Evolutionary conservation across 306 rosid species (phyloP).

Genomic region (Abrus precatorius): DNA sequence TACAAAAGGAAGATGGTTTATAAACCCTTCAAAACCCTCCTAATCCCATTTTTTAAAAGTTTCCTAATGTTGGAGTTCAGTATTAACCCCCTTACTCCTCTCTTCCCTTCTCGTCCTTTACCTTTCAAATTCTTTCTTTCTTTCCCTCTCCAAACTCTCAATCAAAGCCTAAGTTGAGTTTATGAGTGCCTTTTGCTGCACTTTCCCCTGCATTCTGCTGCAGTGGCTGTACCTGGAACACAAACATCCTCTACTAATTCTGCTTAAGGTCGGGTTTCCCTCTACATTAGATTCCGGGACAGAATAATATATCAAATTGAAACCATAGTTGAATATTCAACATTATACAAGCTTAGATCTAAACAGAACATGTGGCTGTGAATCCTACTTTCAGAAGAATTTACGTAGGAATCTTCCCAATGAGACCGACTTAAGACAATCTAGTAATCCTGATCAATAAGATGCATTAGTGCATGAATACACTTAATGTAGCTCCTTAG

Average conservation of each 20-base stretch:
- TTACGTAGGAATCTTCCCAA: slow-evolving; percentile 6
- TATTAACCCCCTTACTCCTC: no score
- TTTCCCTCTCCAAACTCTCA: no score
- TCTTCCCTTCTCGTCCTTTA: no score
- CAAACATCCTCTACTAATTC: not conserved
- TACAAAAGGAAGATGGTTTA: no score
- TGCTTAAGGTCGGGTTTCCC: not conserved
- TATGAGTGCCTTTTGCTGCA: not conserved
- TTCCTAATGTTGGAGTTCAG: no score
- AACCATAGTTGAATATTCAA: not conserved
- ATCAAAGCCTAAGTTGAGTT: not conserved
- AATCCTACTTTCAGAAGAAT: not conserved
- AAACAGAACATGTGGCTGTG: slow-evolving; percentile 12
- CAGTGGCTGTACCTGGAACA: not conserved
- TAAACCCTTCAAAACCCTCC: no score
- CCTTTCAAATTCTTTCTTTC: no score
- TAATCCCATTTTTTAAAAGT: no score
- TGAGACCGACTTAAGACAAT: slow-evolving; percentile 16
- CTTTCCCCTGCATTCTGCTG: not conserved
- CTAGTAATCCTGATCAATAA: not conserved
- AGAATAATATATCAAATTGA: slow-evolving; percentile 10
- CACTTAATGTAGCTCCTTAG: not conserved
- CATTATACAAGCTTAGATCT: slow-evolving; percentile 3
- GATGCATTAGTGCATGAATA: slow-evolving; percentile 11
- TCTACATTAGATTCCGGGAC: not conserved